A percentile compares a stretch with the other conserved stretches of the same genome.
These are phyloP conservation scores for Benincasa hispida DNA, from an alignment of 306 rosid genomes.

Conservation along the genomic window DNA sequence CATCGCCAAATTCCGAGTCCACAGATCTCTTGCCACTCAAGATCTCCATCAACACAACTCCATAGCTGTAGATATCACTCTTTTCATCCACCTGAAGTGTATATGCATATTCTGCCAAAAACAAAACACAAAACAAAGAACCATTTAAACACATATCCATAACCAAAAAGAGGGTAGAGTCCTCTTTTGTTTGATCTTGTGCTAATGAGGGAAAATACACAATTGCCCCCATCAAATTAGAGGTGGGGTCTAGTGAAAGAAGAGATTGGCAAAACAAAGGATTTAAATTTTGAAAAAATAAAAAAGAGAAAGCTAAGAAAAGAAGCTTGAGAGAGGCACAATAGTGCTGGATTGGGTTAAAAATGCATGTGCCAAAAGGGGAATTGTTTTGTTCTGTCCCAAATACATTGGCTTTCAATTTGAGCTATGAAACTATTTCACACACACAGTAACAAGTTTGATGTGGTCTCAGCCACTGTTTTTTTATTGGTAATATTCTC, in stretches of 20 bases:
- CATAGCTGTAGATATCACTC: slow-evolving; percentile 85
- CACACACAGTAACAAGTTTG: neutral
- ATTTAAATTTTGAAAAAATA: neutral
- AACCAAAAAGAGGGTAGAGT: no score
- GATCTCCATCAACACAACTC: slow-evolving; percentile 77
- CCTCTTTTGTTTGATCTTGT: neutral
- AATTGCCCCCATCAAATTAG: neutral
- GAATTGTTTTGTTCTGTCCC: neutral
- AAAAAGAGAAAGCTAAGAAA: neutral
- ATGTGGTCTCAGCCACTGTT: neutral
- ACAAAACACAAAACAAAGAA: neutral
- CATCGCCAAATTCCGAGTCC: slow-evolving; percentile 69
- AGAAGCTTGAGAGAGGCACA: neutral
- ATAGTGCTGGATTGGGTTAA: neutral
- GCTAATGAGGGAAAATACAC: neutral
- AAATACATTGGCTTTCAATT: neutral
- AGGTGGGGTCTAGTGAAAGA: neutral
- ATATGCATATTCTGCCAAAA: slow-evolving; percentile 65
- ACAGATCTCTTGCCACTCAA: slow-evolving; percentile 54
- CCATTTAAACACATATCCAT: no score
- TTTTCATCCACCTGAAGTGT: slow-evolving; percentile 90
- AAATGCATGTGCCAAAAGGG: slow-evolving; percentile 2
- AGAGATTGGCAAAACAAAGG: neutral
- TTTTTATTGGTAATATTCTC: neutral
- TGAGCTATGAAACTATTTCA: neutral